Conservation (phyloP, 2,329 filamentous ascomycete genomes). For the Verticillium dahliae region DNA sequence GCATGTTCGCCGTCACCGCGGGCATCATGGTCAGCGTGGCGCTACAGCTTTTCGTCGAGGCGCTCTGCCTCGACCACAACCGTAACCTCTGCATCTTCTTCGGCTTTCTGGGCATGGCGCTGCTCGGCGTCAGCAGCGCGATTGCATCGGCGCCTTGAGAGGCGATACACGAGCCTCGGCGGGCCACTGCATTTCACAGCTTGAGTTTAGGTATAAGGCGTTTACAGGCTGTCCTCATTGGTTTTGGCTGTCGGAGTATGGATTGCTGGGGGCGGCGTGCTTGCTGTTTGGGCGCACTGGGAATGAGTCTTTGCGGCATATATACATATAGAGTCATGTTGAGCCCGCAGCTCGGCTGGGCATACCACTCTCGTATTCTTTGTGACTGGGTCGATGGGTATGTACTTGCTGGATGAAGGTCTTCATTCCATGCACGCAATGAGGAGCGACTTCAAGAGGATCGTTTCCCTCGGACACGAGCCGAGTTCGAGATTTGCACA, state of each 20-base stretch:
- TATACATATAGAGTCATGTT: neutral
- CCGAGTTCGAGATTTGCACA: too few relatives aligned
- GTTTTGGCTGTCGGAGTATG: neutral
- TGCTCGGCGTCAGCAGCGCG: conserved; percentile 80
- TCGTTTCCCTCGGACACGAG: too few relatives aligned
- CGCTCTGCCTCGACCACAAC: conserved; percentile 74
- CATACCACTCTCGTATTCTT: too few relatives aligned
- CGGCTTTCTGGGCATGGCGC: conserved; percentile 79
- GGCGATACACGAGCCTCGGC: neutral
- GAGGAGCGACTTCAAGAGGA: too few relatives aligned
- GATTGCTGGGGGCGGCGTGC: neutral
- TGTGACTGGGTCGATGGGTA: too few relatives aligned
- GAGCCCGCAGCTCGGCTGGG: neutral
- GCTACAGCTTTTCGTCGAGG: conserved; percentile 88
- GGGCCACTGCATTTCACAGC: neutral
- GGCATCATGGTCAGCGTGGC: conserved; percentile 96
- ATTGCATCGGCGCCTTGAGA: conserved; percentile 2
- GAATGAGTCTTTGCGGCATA: neutral
- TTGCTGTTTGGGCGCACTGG: neutral
- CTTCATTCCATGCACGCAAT: neutral
- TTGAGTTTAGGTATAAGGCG: neutral
- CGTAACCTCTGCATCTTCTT: conserved; percentile 71
- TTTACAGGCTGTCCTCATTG: neutral
- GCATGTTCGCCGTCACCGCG: conserved; percentile 81
- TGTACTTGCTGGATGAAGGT: neutral